Base-by-base conservation (phyloP, 1,284 basidiomycete species). In the Somion occarium region DNA sequence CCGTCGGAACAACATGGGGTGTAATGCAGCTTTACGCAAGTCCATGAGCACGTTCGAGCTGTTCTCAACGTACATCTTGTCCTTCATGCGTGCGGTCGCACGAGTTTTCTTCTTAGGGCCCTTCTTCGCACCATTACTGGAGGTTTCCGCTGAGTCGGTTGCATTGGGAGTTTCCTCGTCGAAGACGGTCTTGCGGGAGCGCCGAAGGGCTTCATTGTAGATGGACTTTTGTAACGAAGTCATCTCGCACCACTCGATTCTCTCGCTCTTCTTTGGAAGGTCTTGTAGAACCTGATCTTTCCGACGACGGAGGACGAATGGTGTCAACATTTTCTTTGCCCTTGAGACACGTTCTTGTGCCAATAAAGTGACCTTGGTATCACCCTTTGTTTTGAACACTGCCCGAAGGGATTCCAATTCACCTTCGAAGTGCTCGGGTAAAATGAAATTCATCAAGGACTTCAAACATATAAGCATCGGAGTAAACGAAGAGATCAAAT, bases 291-390 rank as follows among this genome's bases (percentile, higher is more conserved):
- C 96, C 83, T 93, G 90, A 56, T 94, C 91, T 71, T 99, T 99
- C 57, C 95, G 83, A 45, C 97, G 82, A 20, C 97, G 88, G 19
- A 99, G 79, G 24, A 99, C 95, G 66, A 99, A 99, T 0, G 97
- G 97, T 15, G 92, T 95, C 87, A 99, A 94, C 94, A 99, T 98
- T 67, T 91, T 93, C 72, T 98, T 97, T 3, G 97, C 97, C 51
- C 96, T 75, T 46, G 93, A 91, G 23, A 98, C 90, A 44, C 95
- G 85, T 65, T 94, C 88, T 64, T 91, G 85, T 4, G 94, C 90
- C 13, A 99, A 83, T 39, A 97, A 67, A 39, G 89, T 90, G 46
- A 91, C 83, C 56, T 90, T 91, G 9, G 88, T 86, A 61, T 93
- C 90, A 3, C 90, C 86, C 61, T 92, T 93, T 37, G 93, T 91